Evolutionary conservation across 169 alveolate genomes (phyloP), one percentile per base, ranked within the genome.

Genomic region (Babesia bigemina): DNA sequence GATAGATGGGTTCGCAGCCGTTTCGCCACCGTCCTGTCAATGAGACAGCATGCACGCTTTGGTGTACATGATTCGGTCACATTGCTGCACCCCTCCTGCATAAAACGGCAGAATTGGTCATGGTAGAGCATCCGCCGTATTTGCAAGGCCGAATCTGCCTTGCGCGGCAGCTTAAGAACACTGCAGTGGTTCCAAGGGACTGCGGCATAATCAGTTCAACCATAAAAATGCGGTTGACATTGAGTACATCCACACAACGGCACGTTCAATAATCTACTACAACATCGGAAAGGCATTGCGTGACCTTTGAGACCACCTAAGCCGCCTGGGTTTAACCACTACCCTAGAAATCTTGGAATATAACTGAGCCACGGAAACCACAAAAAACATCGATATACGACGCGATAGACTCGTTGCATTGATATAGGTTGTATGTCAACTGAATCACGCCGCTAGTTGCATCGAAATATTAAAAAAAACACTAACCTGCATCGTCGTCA

Each of bases 151-250:
- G 66, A 67, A 26, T 67, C 65, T 50, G 76, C 61, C 55, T 67
- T 67, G 21, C 76, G 49, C 28, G 76, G 50, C 39, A 67, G 50
- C 26, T 67, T 67, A 13, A 67, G 76, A 9, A 67, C 76, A 42
- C 60, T 50, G 66, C 76, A 67, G 66, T 67, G 76, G 56, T 29
- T 17, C 76, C 76, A 67, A 4, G 76, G 58, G 29, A 28, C 76
- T 67, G 76, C 16, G 36, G 13, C 44, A 33, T 17, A 36, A 33
- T 58, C 0, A 52, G 50, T 10, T 10, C 19, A 16, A 33, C 39
- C 39, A 33, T 6, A 33, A 33, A 33, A 33, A 33, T n/a, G 39
- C 39, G 39, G 39, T 33, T 33, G 10, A 33, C 6, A 33, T 33
- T 33, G 6, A 2, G 39, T 33, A 4, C 6, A 6, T 6, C 2